phyloP scores from a whole-genome alignment of 345 rosid species.

The Syzygium grande region DNA sequence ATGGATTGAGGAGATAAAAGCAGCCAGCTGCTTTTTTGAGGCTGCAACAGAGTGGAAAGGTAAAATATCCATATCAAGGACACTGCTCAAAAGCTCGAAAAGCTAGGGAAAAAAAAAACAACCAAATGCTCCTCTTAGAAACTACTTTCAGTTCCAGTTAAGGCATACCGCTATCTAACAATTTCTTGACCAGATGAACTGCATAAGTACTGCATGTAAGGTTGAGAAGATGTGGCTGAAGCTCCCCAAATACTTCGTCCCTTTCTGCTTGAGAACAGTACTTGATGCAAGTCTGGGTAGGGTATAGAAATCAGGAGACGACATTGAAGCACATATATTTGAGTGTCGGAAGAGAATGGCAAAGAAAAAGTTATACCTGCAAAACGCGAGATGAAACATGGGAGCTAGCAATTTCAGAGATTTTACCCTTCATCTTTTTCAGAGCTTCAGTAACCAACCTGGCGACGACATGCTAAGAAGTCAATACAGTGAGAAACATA shows the following conservation, averaged over 20 bases:
- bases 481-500: neutral
- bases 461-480: neutral
- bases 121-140: neutral
- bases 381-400: constrained; percentile 88
- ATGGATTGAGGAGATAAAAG: constrained; percentile 59
- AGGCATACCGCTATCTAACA: constrained; percentile 70
- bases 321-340: neutral
- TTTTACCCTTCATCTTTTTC: constrained; percentile 83
- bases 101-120: neutral
- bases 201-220: constrained; percentile 61
- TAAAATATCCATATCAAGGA: neutral
- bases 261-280: constrained; percentile 69
- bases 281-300: constrained; percentile 66
- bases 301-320: neutral
- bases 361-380: constrained; percentile 43
- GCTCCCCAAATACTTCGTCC: constrained; percentile 63
- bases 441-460: constrained; percentile 76
- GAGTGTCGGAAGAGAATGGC: neutral
- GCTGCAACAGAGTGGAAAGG: constrained; percentile 29
- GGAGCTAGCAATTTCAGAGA: constrained; percentile 78
- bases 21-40: constrained; percentile 67
- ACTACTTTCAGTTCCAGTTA: neutral
- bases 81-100: neutral
- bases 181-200: constrained; percentile 68
- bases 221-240: constrained; percentile 66